Conservation (phyloP, 192 early-diverging fungal genomes). For the Diversispora epigaea region DNA sequence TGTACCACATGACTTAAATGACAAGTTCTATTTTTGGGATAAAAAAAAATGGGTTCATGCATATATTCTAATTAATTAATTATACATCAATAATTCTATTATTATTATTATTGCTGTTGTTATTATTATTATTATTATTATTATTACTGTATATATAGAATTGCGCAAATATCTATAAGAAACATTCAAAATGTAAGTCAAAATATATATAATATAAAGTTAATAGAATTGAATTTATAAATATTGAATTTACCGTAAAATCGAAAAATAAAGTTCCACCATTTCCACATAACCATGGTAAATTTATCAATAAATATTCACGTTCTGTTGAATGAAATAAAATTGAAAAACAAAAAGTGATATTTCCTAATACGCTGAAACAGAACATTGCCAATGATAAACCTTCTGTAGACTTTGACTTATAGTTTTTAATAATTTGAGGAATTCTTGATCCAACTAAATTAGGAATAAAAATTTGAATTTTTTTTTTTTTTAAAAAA, state of each 20-base stretch:
- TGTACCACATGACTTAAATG: too few species aligned
- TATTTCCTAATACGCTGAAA: constrained; percentile 79
- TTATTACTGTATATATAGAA: background rate
- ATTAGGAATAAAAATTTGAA: background rate
- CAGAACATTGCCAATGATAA: constrained; percentile 81
- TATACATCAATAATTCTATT: too few species aligned
- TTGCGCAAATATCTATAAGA: constrained; percentile 1
- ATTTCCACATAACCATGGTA: constrained; percentile 76
- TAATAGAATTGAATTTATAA: background rate
- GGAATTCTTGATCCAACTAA: constrained; percentile 70
- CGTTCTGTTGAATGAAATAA: constrained; percentile 69
- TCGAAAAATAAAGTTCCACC: constrained; percentile 75
- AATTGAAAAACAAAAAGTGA: constrained; percentile 65
- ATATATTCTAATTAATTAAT: too few species aligned
- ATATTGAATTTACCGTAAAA: constrained; percentile 58
- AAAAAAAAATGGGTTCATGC: too few species aligned
- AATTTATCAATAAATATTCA: constrained; percentile 64
- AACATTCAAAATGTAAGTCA: background rate
- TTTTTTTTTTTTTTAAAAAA: background rate
- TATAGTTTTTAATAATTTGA: constrained; percentile 80
- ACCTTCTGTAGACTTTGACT: constrained; percentile 71
- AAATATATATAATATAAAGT: background rate
- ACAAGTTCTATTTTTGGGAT: too few species aligned
- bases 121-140: too few species aligned
- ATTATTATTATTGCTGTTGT: too few species aligned